Base-by-base conservation (phyloP, 495 filamentous ascomycete species). In the Hypomontagnella monticulosa region DNA sequence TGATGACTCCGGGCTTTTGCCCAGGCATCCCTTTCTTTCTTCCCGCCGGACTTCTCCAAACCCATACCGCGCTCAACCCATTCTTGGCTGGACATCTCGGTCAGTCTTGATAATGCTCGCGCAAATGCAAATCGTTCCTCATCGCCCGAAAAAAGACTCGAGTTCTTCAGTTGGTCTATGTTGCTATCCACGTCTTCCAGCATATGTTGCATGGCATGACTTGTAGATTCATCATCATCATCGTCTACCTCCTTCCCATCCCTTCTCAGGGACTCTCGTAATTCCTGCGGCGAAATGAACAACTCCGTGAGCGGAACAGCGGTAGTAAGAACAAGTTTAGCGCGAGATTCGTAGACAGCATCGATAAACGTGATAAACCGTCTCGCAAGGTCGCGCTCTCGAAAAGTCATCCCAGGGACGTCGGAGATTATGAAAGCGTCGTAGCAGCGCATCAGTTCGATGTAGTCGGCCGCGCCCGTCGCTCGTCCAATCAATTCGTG, bases 331-430 rank as follows among this genome's bases (percentile, higher is more conserved):
- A 97, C 95, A 2, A 99, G 84, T 77, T 97, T 97, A n/a, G 93
- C 93, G 79, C 91, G 83, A 60, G 76, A 82, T 73, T 83, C 95
- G 78, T 99, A 99, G 30, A 95, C 89, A 8, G 95, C 93, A 75
- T 99, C 95, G 50, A 99, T 90, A 67, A 99, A 97, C 0, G 95
- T 99, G 66, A 99, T 98, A 75, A 99, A 98, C 15, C 95, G 80
- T 42, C 95, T 79, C 1, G 96, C 95, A 10, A 96, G 82, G 80
- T 99, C 95, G n/a, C 95, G 86, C 71, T 91, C 84, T 27, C 84
- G 85, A 58, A 90, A 85, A 12, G 86, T 94, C 95, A 99, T 98
- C 4, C 90, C 91, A 0, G 95, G 96, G 0, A 99, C 88, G 36
- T 93, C 90, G 1, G 92, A 96, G 30, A 99, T 82, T 63, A 98